These are phyloP conservation scores for Candida odintsovae DNA, from an alignment of 805 yeast genomes.

Conservation along the genomic window DNA sequence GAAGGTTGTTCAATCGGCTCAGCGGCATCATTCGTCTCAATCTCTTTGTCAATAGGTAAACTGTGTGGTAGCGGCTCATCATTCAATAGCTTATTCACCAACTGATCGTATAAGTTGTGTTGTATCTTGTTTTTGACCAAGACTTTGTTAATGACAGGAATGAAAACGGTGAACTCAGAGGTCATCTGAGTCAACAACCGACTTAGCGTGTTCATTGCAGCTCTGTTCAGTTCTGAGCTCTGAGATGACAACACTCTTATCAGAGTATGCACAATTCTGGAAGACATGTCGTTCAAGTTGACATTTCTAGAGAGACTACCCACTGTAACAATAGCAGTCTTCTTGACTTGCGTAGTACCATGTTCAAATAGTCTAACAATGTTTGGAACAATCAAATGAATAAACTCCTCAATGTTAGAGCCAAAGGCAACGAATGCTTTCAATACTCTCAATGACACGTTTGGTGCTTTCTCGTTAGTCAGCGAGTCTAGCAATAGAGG, in stretches of 20 bases:
- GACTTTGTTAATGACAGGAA: conserved; percentile 73
- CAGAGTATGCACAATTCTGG: conserved; percentile 83
- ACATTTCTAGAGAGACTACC: conserved; percentile 76
- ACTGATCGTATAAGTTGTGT: conserved; percentile 70
- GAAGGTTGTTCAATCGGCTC: conserved; percentile 61
- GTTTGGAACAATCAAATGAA: conserved; percentile 82
- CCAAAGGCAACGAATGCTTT: conserved; percentile 85
- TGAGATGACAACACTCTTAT: conserved; percentile 52
- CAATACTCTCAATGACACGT: conserved; percentile 67
- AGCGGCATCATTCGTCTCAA: conserved; percentile 26
- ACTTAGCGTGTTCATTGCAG: conserved; percentile 76
- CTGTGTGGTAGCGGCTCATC: conserved; percentile 85
- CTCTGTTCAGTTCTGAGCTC: conserved; percentile 55
- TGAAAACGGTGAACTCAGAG: conserved; percentile 74
- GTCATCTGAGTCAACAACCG: conserved; percentile 77
- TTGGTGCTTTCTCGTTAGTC: conserved; percentile 62
- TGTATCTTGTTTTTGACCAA: conserved; percentile 59
- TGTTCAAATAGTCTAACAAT: conserved; percentile 76
- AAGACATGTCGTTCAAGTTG: conserved; percentile 78
- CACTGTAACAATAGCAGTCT: conserved; percentile 73
- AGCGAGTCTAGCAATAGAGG: conserved; percentile 71
- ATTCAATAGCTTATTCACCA: conserved; percentile 70
- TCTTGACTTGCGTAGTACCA: conserved; percentile 51
- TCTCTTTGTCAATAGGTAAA: conserved; percentile 62
- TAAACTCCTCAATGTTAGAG: conserved; percentile 78